Conservation (phyloP, 805 yeast species). For the Lipomyces chichibuensis region DNA sequence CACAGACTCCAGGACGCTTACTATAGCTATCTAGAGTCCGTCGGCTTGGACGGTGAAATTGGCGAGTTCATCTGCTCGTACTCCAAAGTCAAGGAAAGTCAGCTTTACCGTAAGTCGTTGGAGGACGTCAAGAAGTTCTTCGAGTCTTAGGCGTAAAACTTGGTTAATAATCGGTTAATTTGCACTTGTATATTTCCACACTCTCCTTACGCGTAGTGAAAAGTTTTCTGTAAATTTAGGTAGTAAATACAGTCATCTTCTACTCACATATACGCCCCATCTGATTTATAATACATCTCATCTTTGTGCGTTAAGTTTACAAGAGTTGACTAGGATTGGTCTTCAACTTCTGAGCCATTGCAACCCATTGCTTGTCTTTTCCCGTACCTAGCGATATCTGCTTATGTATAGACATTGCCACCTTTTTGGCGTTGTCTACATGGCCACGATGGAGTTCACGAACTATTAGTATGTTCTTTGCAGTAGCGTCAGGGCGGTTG, state of each 20-base stretch:
- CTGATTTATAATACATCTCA: background rate
- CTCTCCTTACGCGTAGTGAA: conserved; percentile 1
- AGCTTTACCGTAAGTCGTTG: conserved; percentile 23
- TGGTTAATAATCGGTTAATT: background rate
- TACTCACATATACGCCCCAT: background rate
- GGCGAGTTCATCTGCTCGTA: conserved; percentile 21
- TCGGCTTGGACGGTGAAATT: conserved; percentile 21
- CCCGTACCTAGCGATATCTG: conserved; percentile 23
- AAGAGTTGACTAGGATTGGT: conserved; percentile 15
- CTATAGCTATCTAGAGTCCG: conserved; percentile 18
- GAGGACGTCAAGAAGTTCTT: conserved; percentile 16
- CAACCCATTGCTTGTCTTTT: conserved; percentile 17
- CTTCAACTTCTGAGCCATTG: conserved; percentile 18
- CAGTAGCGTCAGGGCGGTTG: conserved; percentile 11
- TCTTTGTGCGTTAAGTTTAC: background rate
- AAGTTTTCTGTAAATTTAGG: conserved; percentile 4
- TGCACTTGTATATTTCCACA: background rate
- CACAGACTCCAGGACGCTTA: conserved; percentile 22
- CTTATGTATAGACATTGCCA: conserved; percentile 9
- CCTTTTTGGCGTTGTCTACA: conserved; percentile 6
- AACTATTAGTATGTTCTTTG: conserved; percentile 22
- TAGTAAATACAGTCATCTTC: conserved; percentile 8
- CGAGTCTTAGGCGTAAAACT: conserved; percentile 12
- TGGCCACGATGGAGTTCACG: conserved; percentile 27
- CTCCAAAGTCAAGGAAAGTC: conserved; percentile 20